phyloP scores from a whole-genome alignment of 306 rosid genomes.

The Castanospermum australe region DNA sequence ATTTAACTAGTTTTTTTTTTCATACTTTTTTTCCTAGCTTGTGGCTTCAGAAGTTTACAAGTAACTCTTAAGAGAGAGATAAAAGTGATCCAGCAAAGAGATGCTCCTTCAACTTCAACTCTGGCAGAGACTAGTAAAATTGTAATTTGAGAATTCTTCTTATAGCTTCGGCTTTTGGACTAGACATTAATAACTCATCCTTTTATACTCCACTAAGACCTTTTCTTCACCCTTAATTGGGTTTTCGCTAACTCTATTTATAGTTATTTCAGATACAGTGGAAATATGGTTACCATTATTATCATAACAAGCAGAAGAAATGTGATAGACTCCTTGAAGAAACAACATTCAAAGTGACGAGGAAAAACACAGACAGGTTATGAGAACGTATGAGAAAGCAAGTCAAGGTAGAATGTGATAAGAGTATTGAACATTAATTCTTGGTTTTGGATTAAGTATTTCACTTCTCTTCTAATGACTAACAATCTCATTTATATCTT shows the following conservation, averaged over 20 bases:
- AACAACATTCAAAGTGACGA: background rate
- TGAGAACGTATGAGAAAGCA: background rate
- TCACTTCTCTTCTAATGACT: no score
- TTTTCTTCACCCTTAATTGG: background rate
- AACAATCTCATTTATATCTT: background rate
- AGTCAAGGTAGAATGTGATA: background rate
- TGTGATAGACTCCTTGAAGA: background rate
- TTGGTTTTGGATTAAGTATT: no score
- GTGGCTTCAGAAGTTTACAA: background rate
- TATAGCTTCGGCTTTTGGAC: background rate
- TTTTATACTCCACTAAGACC: background rate
- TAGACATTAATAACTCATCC: no score
- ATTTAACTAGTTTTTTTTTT: background rate
- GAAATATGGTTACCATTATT: no score
- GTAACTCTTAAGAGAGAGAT: background rate
- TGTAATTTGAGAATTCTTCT: background rate
- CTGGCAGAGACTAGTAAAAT: background rate
- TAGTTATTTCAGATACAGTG: background rate
- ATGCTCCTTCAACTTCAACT: background rate
- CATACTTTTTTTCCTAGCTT: background rate
- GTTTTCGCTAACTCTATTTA: background rate
- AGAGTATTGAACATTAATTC: no score
- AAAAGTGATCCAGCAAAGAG: background rate
- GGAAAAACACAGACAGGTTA: background rate
- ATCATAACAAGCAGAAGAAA: background rate